phyloP scores from a whole-genome alignment of 176 grass and related monocot species.

The sorghum (Sorghum bicolor) region DNA sequence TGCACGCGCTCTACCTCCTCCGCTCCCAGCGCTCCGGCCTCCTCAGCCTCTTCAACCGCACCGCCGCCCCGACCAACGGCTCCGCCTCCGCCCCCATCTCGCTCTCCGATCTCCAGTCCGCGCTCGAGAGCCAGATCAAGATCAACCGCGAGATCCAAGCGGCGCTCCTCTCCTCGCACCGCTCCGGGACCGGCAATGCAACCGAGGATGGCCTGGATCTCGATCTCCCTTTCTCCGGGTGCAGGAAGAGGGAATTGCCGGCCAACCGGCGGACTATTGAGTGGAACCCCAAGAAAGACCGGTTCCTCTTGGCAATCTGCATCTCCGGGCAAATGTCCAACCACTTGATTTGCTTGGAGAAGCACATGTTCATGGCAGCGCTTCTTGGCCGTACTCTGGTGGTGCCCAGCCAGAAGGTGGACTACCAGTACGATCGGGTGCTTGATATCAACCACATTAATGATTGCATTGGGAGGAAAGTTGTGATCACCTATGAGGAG shows the following conservation, averaged over 20 bases:
- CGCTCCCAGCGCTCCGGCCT: conserved; percentile 67
- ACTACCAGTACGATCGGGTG: conserved; percentile 73
- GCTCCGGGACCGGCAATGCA: conserved; percentile 40
- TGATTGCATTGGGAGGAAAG: conserved; percentile 69
- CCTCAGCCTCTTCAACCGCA: conserved; percentile 65
- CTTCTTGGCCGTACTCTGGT: conserved; percentile 73
- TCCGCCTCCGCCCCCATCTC: conserved; percentile 29
- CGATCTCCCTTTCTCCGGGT: conserved; percentile 40
- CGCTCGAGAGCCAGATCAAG: conserved; percentile 72
- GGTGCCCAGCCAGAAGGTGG: conserved; percentile 74
- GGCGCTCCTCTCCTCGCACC: conserved; percentile 67
- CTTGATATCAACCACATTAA: conserved; percentile 90
- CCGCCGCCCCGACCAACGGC: conserved; percentile 21
- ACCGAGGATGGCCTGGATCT: conserved; percentile 45
- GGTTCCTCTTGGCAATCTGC: conserved; percentile 79
- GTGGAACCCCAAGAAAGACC: conserved; percentile 87
- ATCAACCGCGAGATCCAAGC: conserved; percentile 79
- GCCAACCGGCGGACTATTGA: conserved; percentile 64
- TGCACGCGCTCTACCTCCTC: conserved; percentile 76
- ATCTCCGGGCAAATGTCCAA: conserved; percentile 95
- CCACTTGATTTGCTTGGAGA: conserved; percentile 97
- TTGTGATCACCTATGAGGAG: conserved; percentile 77
- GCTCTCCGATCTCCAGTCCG: conserved; percentile 55
- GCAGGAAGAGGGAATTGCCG: conserved; percentile 49
- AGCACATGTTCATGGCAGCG: conserved; percentile 96